These are phyloP conservation scores for Trypanosoma cruzi DNA, from an alignment of 208 protist genomes.

Conservation along the genomic window DNA sequence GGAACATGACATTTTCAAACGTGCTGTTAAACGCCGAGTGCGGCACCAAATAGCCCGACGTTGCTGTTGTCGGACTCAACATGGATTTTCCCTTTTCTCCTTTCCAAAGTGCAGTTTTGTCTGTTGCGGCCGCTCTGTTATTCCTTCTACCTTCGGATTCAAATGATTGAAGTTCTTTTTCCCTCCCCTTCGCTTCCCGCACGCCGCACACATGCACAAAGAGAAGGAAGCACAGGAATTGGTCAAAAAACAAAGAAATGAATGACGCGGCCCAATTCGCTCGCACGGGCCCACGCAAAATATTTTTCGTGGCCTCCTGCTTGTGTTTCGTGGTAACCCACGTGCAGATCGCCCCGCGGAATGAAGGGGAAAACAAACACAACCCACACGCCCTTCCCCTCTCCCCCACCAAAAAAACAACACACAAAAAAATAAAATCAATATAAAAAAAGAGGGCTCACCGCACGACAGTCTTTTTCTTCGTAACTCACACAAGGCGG, in stretches of 20 bases:
- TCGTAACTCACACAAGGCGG: no score
- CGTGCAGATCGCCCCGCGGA: not conserved
- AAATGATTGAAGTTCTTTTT: not conserved
- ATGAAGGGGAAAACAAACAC: not conserved
- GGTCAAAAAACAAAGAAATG: slow-evolving; percentile 4
- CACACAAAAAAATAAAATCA: not conserved
- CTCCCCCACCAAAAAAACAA: no score
- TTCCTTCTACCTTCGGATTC: not conserved
- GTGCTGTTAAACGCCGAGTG: slow-evolving; percentile 15
- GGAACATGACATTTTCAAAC: slow-evolving; percentile 72
- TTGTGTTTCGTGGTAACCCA: not conserved
- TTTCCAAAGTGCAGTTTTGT: not conserved
- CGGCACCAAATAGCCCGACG: slow-evolving; percentile 5
- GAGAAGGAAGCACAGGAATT: not conserved
- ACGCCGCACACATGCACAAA: not conserved
- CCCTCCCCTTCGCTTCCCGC: not conserved
- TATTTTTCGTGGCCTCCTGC: no score
- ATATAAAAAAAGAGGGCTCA: not conserved
- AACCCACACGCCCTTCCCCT: no score
- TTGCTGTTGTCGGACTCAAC: not conserved
- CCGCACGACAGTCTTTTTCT: no score
- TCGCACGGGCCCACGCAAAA: no score
- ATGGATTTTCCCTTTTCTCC: slow-evolving; percentile 10
- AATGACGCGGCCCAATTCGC: not conserved
- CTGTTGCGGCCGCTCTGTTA: not conserved